Evolutionary conservation across 2,329 filamentous ascomycete species (phyloP), one percentile per base, ranked within the genome.

Genomic region (Cytospora schulzeri): DNA sequence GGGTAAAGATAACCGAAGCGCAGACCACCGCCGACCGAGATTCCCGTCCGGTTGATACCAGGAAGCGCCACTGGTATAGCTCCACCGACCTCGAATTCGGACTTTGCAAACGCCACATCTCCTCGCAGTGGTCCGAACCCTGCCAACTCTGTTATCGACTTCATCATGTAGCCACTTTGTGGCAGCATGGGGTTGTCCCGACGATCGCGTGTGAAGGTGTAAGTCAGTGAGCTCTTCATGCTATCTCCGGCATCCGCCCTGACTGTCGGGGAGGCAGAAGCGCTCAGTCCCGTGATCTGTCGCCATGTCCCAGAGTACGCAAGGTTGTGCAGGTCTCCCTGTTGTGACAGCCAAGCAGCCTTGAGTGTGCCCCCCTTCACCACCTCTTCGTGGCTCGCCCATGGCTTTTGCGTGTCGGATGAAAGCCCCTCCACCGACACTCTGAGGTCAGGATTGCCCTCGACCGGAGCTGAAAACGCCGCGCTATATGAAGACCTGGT

Each of bases 71-170:
- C 81, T 0, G 93, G 89, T 1, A 94, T 66, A 2, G 92, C 92
- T 63, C 87, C 87, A 67, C 92, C 88, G 1, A 92, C 81, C 76
- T 98, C 94, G 19, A 94, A 72, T 75, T 98, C 93, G n/a, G 88
- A 88, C 78, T 97, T 99, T 76, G 88, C 92, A 76, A 97, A 98
- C n/a, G 91, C 89, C 1, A 97, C 93, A 71, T 98, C 95, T 48
- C 95, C 95, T 67, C 86, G 86, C 22, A 99, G 80, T 0, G 90
- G 88, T 0, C 94, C 93, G 76, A 90, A 88, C 14, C 95, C 94
- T 2, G 95, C 94, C n/a, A 98, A 76, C 73, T 98, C 94, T 31
- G 90, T 86, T 28, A 88, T 81, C 0, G 90, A 87, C 74, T 92
- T 93, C 31, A 94, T 72, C 70, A 96, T 85, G 75, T 94, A 95